Evolutionary conservation across 768 basidiomycete species (phyloP).

Genomic region (Chlorophyllum brunneum): DNA sequence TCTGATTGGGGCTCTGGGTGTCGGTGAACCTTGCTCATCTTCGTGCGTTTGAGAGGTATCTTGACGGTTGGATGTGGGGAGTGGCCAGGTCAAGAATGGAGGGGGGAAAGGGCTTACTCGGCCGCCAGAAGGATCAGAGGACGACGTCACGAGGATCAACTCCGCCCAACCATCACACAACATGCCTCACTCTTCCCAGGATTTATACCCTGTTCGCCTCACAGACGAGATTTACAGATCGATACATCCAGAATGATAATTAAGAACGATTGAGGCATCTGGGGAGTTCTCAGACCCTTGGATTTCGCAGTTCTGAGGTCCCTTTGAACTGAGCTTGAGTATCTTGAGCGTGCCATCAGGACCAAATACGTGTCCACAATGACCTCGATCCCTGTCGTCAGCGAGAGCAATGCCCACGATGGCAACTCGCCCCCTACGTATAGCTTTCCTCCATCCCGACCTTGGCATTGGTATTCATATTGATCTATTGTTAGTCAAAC

Average conservation of each 20-base stretch:
- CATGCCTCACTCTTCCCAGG: no score
- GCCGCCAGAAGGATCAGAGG: neutral
- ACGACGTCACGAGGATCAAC: no score
- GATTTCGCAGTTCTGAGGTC: neutral
- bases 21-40: neutral
- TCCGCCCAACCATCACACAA: no score
- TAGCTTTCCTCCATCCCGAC: conserved; percentile 94
- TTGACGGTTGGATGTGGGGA: neutral
- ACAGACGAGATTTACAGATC: no score
- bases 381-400: neutral
- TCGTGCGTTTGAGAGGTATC: neutral
- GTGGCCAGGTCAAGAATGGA: neutral
- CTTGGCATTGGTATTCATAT: conserved; percentile 75
- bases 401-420: conserved; percentile 1
- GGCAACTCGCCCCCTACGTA: conserved; percentile 22
- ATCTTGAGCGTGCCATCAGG: neutral
- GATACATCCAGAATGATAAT: neutral
- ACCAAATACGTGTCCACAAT: conserved; percentile 10
- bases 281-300: neutral
- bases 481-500: conserved; percentile 4
- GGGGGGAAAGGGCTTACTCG: neutral
- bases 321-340: neutral
- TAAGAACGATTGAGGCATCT: neutral
- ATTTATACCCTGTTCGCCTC: no score
- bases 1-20: conserved; percentile 32